These are phyloP conservation scores for Cymbidium sinense DNA, from an alignment of 106 monocot genomes.

Conservation along the genomic window DNA sequence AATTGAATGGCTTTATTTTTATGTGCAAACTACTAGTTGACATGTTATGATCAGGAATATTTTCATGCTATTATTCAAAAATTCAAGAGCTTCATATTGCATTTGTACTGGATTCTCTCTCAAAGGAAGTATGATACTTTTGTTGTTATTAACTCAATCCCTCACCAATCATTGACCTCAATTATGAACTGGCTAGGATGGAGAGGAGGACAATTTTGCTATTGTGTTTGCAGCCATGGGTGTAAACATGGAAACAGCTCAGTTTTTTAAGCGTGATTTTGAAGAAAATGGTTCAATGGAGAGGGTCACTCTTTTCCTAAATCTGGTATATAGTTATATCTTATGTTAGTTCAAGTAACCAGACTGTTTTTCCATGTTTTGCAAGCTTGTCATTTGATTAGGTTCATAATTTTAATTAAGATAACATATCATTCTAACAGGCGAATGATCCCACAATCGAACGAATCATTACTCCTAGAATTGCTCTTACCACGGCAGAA, in stretches of 20 bases:
- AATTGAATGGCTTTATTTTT: no score
- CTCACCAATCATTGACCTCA: neutral
- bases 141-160: no score
- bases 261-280: slow-evolving; percentile 99
- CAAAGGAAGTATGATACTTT: no score
- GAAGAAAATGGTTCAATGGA: slow-evolving; percentile 99
- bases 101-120: no score
- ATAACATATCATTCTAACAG: slow-evolving; percentile 23
- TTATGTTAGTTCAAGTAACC: neutral
- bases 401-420: neutral
- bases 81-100: no score
- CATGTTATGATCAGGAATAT: no score
- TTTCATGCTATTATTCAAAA: no score
- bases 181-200: slow-evolving; percentile 35
- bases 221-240: slow-evolving; percentile 99
- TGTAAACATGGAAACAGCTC: slow-evolving; percentile 98
- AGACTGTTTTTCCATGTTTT: neutral
- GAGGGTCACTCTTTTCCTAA: slow-evolving; percentile 93
- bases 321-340: slow-evolving; percentile 51
- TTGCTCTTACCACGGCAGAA: slow-evolving; percentile 95
- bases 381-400: neutral
- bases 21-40: no score
- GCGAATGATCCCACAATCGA: slow-evolving; percentile 99
- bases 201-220: slow-evolving; percentile 96
- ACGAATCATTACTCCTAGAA: slow-evolving; percentile 94